phyloP scores from a whole-genome alignment of 371 early-diverging fungal species.

The Syncephalis plumigaleata region DNA sequence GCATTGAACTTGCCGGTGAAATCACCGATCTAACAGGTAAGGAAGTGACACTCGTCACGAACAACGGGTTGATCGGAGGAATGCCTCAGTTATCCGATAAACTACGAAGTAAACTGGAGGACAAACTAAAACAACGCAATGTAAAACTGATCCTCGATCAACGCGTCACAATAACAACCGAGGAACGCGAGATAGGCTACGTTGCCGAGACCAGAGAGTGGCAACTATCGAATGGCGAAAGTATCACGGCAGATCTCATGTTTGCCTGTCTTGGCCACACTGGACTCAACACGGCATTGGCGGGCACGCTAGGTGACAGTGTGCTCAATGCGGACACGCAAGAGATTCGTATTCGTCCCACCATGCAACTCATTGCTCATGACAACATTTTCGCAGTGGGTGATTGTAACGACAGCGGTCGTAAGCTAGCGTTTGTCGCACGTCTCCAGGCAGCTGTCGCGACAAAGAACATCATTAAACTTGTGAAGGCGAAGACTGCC shows the following conservation, averaged over 20 bases:
- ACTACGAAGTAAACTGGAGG: conserved; percentile 22
- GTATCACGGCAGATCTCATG: conserved; percentile 22
- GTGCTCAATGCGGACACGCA: conserved; percentile 10
- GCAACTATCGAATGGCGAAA: conserved; percentile 14
- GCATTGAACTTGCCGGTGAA: conserved; percentile 43
- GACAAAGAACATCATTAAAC: conserved; percentile 9
- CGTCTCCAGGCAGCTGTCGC: conserved; percentile 2
- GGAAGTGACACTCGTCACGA: conserved; percentile 30
- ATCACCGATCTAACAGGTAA: conserved; percentile 30
- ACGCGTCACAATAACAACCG: conserved; percentile 15
- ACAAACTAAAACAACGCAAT: conserved; percentile 29
- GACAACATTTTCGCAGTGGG: conserved; percentile 47
- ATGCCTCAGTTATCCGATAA: conserved; percentile 16
- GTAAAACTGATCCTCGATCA: conserved; percentile 42
- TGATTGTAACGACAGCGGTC: conserved; percentile 32
- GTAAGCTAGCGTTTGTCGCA: conserved; percentile 7
- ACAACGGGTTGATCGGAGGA: conserved; percentile 16
- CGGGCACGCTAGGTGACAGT: not conserved
- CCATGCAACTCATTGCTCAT: conserved; percentile 36
- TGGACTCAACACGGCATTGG: conserved; percentile 4
- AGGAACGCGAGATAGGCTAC: conserved; percentile 8
- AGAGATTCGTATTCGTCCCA: conserved; percentile 29
- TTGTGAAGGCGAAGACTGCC: conserved; percentile 3
- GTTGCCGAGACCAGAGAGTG: conserved; percentile 14
- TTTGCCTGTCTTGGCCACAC: conserved; percentile 21